Evolutionary conservation across 208 protist genomes (phyloP), one percentile per base, ranked within the genome.

Genomic region (Trypanosoma conorhini): DNA sequence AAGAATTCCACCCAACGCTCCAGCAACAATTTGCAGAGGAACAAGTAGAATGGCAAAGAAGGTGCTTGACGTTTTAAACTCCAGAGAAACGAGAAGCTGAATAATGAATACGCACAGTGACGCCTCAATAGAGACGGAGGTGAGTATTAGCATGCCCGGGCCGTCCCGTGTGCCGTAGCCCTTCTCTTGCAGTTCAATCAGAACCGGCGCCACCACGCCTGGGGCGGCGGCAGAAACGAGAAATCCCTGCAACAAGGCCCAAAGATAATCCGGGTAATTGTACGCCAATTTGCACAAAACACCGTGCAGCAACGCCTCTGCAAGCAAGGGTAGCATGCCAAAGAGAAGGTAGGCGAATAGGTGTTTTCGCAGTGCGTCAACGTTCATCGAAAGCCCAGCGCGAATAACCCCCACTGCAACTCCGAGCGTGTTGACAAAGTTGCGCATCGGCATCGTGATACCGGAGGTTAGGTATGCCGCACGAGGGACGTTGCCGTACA

Each of bases 401-500:
- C 85, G 77, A 35, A 86, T 70, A 62, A 89, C 67, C 19, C 79
- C 81, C 24, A 89, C 79, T 24, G 85, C 63, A 12, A 89, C 61
- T 5, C 81, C 81, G 40, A 86, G 78, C 65, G 74, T 77, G 51
- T 71, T 48, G n/a, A 82, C 62, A 31, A 85, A 80, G 31, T 62
- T 44, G 0, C 74, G 66, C 63, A 86, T 81, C 38, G 71, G 65
- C 50, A 70, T 4, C 35, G 61, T 71, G 51, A 86, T 86, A 58
- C 85, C 85, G 3, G 50, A 68, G 5, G 85, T 89, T n/a, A 86
- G 65, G 26, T 72, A 77, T 1, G 72, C 75, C 3, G 70, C 67
- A 64, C 77, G 76, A 31, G 85, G 85, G 17, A 84, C 77, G 64
- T 86, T 89, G 55, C 83, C 79, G 68, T 81, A 89, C 62, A 89